A percentile compares a stretch with the other conserved stretches of the same genome.
Evolutionary conservation across 352 stramenopile genomes (phyloP).

Genomic region (Thalassiosira pacifica): DNA sequence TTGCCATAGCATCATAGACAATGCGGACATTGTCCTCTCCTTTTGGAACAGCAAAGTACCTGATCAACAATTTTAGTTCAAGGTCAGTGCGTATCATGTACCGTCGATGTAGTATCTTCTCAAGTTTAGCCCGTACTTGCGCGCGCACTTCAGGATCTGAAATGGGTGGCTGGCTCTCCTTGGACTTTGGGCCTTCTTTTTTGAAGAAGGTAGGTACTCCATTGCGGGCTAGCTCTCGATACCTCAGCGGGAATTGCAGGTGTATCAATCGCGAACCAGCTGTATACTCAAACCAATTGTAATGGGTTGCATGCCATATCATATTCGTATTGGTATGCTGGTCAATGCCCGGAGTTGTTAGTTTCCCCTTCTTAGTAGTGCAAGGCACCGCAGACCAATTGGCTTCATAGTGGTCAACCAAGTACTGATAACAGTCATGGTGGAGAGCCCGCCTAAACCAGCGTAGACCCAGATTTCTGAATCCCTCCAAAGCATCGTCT

Average conservation of each 20-base stretch:
- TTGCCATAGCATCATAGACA: constrained; percentile 38
- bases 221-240: constrained; percentile 35
- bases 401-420: too few relatives aligned
- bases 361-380: background rate
- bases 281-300: constrained; percentile 48
- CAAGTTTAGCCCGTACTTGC: constrained; percentile 31
- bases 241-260: constrained; percentile 42
- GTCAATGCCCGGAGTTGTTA: background rate
- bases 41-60: constrained; percentile 55
- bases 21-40: constrained; percentile 30
- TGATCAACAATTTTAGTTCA: constrained; percentile 38
- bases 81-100: constrained; percentile 23
- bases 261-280: constrained; percentile 22
- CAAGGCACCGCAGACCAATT: background rate
- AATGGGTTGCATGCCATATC: constrained; percentile 16
- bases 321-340: constrained; percentile 3
- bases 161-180: background rate
- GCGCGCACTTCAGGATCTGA: background rate
- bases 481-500: too few relatives aligned
- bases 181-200: background rate
- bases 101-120: constrained; percentile 14
- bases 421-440: too few relatives aligned
- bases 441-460: too few relatives aligned
- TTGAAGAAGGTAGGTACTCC: constrained; percentile 54
- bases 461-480: too few relatives aligned